Base-by-base conservation (phyloP, 352 stramenopile species). In the Pythium insidiosum region DNA sequence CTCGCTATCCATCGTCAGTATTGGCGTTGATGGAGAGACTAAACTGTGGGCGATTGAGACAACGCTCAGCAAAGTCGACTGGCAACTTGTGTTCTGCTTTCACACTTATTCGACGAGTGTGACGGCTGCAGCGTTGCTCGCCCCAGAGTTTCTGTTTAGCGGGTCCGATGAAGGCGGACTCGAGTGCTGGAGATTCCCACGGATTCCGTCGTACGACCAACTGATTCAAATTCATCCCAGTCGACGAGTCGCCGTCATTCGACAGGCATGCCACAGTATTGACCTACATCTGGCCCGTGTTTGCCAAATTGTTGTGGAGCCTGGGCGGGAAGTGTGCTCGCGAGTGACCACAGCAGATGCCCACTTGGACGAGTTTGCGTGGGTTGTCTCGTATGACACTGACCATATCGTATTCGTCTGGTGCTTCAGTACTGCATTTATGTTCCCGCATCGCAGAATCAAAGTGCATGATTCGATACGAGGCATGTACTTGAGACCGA, bases 381-480 rank as follows among this genome's bases (percentile, higher is more conserved):
- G 70, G 70, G 48, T 83, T 2, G 63, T 76, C 39, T 76, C 61
- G 12, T 71, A 68, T 22, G 70, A 83, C 15, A 21, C 55, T 42
- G 67, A 80, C 19, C 43, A 50, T 4, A 50, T 68, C 18, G 60
- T 76, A 24, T 38, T 83, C 10, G 43, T 80, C 31, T 83, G 70
- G 70, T 80, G 65, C 38, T 73, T 80, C 26, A 75, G 57, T 42
- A 48, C 70, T 2, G 44, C 61, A 11, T 68, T 76, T 22, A 66
- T 83, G 22, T 83, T 78, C 19, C 70, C 70, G 12, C 66, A 83
- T 28, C 60, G 70, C 18, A 55, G 63, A 33, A 58, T 80, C 18
- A 61, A 60, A 41, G 47, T 65, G n/a, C 64, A 77, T 25, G 55
- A 16, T 12, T 12, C 22, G 13, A 34, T 37, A 18, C 22, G 25